Base-by-base conservation (phyloP, 805 yeast species). In the Yamadazyma laniorum region DNA sequence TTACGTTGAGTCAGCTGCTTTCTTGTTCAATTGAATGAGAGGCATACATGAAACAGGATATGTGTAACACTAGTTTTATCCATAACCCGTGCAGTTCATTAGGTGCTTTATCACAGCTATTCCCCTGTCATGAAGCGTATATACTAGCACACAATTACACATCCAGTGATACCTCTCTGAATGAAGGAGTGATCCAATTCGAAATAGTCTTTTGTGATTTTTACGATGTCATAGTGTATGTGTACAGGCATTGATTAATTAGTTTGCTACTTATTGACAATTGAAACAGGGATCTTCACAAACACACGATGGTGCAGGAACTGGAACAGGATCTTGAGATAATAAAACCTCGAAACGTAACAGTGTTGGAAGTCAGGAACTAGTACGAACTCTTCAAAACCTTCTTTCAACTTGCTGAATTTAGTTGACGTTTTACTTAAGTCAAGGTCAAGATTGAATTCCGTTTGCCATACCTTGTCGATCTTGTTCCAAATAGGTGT, bases 301-400 rank as follows among this genome's bases (percentile, higher is more conserved):
- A 53, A 33, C 16, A 29, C 29, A 11, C 55, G 55, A 22, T 51
- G 51, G 38, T 55, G 54, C 12, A 54, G 43, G 11, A 61, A 37
- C 11, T 31, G 34, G 13, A 63, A 18, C 38, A 25, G 3, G 59
- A 35, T 32, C 51, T 52, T 35, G 13, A 35, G 14, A 18, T 62
- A 62, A 44, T 67, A 67, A 26, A 62, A 30, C 27, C 72, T 45
- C 1, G 57, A 53, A 42, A 61, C 30, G 32, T 28, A 25, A 42
- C 72, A 66, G 21, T 57, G 50, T 42, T 67, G 72, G 49, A 67
- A 67, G 37, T 56, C 55, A 12, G 72, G 72, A 19, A 63, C 64
- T 28, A 67, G 49, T 28, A 55, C 52, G 35, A 55, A 61, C 14
- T 43, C 35, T 34, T 65, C 62, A 23, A 33, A 29, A 3, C 32